Evolutionary conservation across 2,329 filamentous ascomycete genomes (phyloP), one percentile per base, ranked within the genome.

Genomic region (Sporothrix brunneoviolacea): DNA sequence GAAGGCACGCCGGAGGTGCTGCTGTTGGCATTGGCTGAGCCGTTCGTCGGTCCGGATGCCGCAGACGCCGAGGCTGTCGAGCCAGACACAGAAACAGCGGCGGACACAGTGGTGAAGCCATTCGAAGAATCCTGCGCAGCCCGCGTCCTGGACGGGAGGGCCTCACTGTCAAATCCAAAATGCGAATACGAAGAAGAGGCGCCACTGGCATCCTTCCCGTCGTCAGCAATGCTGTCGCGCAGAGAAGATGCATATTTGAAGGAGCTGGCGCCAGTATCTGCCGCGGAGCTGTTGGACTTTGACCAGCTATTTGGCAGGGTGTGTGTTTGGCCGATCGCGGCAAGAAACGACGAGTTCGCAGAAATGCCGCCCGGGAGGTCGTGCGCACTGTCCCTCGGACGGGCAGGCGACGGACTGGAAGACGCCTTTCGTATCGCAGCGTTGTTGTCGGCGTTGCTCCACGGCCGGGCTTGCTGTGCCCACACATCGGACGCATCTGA

Each of bases 331-430:
- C 69, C 70, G 33, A 77, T 72, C 27, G 70, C 61, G n/a, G n/a
- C n/a, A n/a, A 73, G 71, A 2, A 70, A 61, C 32, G 72, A 57
- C 2, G 71, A 60, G 35, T 71, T 57, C 2, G 71, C 73, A 33
- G 72, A 61, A 27, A 69, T 63, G 55, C 22, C 63, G 52, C 68
- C 73, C 38, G 69, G 63, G 10, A 72, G 57, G 38, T 77, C 75
- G 18, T 51, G 43, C 50, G 35, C 28, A 9, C 66, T 70, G 37
- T 77, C 70, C 54, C 79, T 74, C 30, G 72, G 71, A 51, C 77
- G 72, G 38, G 75, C 74, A 3, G 83, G 82, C 13, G 83, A 85
- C 30, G 76, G 76, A 56, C 71, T 79, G 51, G 73, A 73, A 32
- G 75, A 73, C 39, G 69, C 68, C 8, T 71, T 68, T 35, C 74